Evolutionary conservation across 2,329 filamentous ascomycete genomes (phyloP), one percentile per base, ranked within the genome.

Genomic region (Fusarium mundagurra): DNA sequence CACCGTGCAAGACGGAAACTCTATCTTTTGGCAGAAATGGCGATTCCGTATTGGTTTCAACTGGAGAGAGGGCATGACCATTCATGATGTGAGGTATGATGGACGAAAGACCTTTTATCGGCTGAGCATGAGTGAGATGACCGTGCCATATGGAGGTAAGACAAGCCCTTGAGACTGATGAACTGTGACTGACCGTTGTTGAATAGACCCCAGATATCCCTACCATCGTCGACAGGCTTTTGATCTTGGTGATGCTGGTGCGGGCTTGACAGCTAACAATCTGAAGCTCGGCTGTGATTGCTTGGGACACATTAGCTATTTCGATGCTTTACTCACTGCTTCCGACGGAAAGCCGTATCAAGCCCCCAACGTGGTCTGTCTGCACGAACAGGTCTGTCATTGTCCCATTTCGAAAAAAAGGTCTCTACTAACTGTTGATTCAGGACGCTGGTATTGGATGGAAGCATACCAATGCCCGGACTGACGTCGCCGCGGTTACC

Each of bases 151-250:
- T 3, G 51, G 51, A 39, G 34, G 34, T 39, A 29, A 29, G 34
- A 38, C 8, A 38, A 14, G 14, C 22, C 22, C 16, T 18, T 6
- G 5, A 20, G 11, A 2, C 10, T 18, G 31, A 6, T 27, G 8
- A 16, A 6, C 6, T 3, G 16, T 53, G 4, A 17, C 33, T 29
- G 4, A 54, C 8, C 2, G 6, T 0, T 0, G 8, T 17, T 9
- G 1, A 0, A 12, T 10, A 39, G 51, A 54, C 0, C 90, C 90
- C 1, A 87, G 92, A 6, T 83, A 86, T 2, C 91, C 91, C 0
- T 93, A 89, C 78, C 90, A 91, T 59, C 87, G 91, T 47, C 94
- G 94, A 79, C 89, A 91, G 59, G 92, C 92, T 1, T 93, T 94
- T 74, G 92, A 94, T 74, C 88, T 93, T 70, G 92, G 92, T 16